phyloP scores from a whole-genome alignment of 148 eudicot species.

The Selenicereus undatus region DNA sequence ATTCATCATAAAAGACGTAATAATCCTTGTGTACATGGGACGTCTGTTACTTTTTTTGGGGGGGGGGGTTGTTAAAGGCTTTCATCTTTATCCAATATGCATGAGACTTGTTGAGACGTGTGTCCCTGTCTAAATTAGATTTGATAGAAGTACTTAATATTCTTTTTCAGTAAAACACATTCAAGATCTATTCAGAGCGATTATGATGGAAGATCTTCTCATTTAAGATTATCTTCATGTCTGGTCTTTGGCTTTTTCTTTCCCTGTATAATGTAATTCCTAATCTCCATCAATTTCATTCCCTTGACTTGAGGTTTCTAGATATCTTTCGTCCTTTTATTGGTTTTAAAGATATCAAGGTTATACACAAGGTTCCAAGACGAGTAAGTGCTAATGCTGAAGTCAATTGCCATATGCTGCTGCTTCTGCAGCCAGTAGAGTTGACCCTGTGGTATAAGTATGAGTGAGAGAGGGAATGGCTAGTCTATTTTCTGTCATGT shows the following conservation, averaged over 20 bases:
- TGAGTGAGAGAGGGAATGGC: not conserved
- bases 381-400: constrained; percentile 47
- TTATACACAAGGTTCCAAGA: constrained; percentile 95
- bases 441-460: constrained; percentile 1
- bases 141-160: not conserved
- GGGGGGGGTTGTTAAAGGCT: too few relatives aligned
- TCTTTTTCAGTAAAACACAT: not conserved
- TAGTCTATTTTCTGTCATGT: not conserved
- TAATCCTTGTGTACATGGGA: too few relatives aligned
- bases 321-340: constrained; percentile 96
- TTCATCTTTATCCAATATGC: not conserved
- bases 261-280: not conserved
- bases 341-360: constrained; percentile 84
- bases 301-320: constrained; percentile 56
- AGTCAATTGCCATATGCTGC: not conserved
- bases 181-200: not conserved
- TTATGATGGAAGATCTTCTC: not conserved
- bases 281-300: not conserved
- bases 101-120: not conserved
- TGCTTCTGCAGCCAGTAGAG: not conserved
- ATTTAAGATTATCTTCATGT: not conserved
- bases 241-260: not conserved
- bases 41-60: too few relatives aligned
- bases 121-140: too few relatives aligned
- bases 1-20: too few relatives aligned